Evolutionary conservation across 345 rosid genomes (phyloP).

Genomic region (Murraya paniculata): DNA sequence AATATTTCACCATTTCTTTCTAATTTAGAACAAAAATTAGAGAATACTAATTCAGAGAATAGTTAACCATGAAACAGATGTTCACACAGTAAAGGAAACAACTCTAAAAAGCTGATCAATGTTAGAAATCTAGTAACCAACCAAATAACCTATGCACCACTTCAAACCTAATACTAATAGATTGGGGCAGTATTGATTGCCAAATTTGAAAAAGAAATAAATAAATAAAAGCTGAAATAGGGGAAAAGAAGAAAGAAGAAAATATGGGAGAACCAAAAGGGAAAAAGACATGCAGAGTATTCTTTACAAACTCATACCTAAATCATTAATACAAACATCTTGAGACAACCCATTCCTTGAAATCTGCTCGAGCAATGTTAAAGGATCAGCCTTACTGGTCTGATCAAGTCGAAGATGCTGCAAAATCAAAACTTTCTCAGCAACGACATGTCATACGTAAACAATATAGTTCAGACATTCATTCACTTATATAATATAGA

Average conservation of each 20-base stretch:
- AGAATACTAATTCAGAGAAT: not conserved
- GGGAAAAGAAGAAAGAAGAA: too few species aligned
- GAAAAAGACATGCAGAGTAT: slow-evolving; percentile 8
- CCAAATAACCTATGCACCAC: slow-evolving; percentile 5
- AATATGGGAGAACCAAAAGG: not conserved
- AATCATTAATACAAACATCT: slow-evolving; percentile 83
- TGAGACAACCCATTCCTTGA: slow-evolving; percentile 73
- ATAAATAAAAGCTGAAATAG: too few species aligned
- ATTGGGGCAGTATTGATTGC: not conserved
- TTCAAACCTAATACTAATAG: not conserved
- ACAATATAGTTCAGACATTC: not conserved
- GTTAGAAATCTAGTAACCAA: not conserved
- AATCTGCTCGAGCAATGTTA: slow-evolving; percentile 67
- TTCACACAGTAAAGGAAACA: not conserved
- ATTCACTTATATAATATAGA: not conserved
- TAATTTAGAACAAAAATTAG: not conserved
- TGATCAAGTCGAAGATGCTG: slow-evolving; percentile 72
- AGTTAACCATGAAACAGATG: not conserved
- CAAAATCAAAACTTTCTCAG: slow-evolving; percentile 17
- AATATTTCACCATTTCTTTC: not conserved
- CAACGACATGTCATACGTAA: slow-evolving; percentile 4
- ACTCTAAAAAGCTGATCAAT: not conserved
- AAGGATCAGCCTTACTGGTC: slow-evolving; percentile 69
- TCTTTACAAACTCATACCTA: slow-evolving; percentile 50
- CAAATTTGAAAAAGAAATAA: not conserved